A percentile compares a stretch with the other conserved stretches of the same genome.
These are phyloP conservation scores for Cercospora sesami DNA, from an alignment of 2,329 filamentous ascomycete species.

Conservation along the genomic window DNA sequence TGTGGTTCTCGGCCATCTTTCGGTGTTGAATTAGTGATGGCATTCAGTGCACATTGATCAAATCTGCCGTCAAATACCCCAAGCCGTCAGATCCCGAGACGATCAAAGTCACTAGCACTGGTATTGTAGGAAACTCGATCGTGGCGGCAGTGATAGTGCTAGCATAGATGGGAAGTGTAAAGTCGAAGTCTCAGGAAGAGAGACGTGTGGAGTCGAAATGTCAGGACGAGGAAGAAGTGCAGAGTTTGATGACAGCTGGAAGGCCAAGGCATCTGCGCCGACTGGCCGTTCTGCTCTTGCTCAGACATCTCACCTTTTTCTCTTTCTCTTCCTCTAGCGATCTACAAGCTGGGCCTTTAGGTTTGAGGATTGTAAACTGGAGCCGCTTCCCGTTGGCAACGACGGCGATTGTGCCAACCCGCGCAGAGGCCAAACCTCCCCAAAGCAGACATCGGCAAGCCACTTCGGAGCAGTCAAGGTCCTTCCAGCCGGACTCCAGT, in stretches of 20 bases:
- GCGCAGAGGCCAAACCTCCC: not conserved
- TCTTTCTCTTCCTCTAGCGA: too few relatives aligned
- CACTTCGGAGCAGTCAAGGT: not conserved
- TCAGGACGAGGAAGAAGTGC: not conserved
- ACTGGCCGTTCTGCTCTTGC: too few relatives aligned
- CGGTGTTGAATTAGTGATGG: not conserved
- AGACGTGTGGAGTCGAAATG: not conserved
- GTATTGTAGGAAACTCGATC: too few relatives aligned
- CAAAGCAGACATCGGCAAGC: not conserved
- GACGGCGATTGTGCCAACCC: not conserved
- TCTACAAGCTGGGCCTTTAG: too few relatives aligned
- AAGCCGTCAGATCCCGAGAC: not conserved
- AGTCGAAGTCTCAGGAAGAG: too few relatives aligned
- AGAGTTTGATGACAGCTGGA: not conserved
- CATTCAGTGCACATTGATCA: not conserved
- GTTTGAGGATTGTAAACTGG: too few relatives aligned
- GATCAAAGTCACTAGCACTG: not conserved
- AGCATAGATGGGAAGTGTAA: not conserved
- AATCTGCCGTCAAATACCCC: not conserved
- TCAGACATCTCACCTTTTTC: too few relatives aligned
- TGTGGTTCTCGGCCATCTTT: not conserved
- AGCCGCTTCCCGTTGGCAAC: too few relatives aligned
- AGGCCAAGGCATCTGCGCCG: not conserved
- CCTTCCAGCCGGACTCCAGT: not conserved
- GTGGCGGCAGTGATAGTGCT: too few relatives aligned